phyloP scores from a whole-genome alignment of 257 asterid genomes.

The Nicotiana sylvestris region DNA sequence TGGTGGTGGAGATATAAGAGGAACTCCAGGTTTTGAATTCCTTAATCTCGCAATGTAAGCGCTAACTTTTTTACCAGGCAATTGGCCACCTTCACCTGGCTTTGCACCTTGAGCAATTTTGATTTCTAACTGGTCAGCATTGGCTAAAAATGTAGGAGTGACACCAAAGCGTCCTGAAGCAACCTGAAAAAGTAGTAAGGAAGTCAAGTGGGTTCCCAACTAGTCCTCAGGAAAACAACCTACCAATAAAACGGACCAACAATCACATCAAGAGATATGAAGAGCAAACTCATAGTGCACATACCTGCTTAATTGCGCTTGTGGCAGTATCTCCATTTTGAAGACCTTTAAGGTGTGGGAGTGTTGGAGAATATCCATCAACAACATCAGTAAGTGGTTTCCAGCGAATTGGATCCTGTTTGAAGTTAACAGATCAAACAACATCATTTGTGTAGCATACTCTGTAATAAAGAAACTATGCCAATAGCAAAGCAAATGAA shows the following conservation, averaged over 20 bases:
- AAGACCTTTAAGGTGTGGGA: constrained; percentile 98
- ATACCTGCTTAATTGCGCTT: constrained; percentile 96
- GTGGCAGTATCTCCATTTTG: constrained; percentile 99
- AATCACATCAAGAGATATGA: neutral
- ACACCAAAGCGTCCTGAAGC: constrained; percentile 99
- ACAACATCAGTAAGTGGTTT: constrained; percentile 91
- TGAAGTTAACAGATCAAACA: constrained; percentile 18
- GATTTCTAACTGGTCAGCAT: constrained; percentile 93
- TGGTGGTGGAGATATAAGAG: constrained; percentile 99
- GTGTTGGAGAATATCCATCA: constrained; percentile 96
- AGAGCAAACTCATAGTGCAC: constrained; percentile 5
- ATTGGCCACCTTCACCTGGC: constrained; percentile 99
- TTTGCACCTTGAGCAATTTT: constrained; percentile 99
- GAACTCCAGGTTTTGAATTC: constrained; percentile 99
- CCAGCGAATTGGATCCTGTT: constrained; percentile 99
- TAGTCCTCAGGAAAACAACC: neutral
- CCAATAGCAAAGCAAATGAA: constrained; percentile 3
- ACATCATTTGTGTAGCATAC: constrained; percentile 3
- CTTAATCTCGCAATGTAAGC: constrained; percentile 95
- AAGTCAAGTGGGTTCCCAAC: neutral
- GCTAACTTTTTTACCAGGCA: constrained; percentile 99
- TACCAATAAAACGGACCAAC: neutral
- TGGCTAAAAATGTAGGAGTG: constrained; percentile 95
- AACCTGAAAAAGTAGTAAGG: constrained; percentile 42
- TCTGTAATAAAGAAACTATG: neutral